Base-by-base conservation (phyloP, 768 basidiomycete species). In the Candolleomyces eurysporus region DNA sequence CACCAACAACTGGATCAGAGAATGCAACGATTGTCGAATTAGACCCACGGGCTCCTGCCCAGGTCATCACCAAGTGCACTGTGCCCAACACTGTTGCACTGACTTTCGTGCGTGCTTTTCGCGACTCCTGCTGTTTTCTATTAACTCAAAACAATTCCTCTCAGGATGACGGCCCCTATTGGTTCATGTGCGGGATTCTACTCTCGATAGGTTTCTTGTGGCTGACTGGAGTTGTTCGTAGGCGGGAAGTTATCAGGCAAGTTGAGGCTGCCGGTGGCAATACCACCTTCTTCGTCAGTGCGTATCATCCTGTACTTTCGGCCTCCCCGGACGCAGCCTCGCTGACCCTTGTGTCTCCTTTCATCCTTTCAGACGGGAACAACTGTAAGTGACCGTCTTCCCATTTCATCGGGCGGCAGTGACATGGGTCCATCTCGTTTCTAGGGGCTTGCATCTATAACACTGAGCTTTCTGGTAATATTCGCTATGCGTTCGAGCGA, bases 221-320 rank as follows among this genome's bases (percentile, higher is more conserved):
- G 42, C 22, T 30, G 32, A 31, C n/a, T 10, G 36, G 11, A 56
- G 0, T 39, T 7, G 19, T 45, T 54, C 57, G 21, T 63, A 79
- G 79, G 19, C 63, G 76, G 40, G 73, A 77, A 46, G 63, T 79
- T 51, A 68, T 65, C 60, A 72, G 74, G 40, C 65, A 72, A 10
- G 64, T 80, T 22, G 54, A 62, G 5, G 72, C 69, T 32, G 71
- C 73, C 21, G 70, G 70, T 22, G 78, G 73, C 3, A 75, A 69
- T 48, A 80, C 75, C 1, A 81, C 81, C 0, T 82, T 81, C 62
- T 79, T 81, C 71, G 73, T 79, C 64, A 77, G 78, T 79, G 42
- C 13, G 71, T 67, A 26, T 10, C 26, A 9, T 52, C 17, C 10
- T 10, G n/a, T 62, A 21, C 30, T 52, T 57, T 21, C 39, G 9